Conservation (phyloP, 805 yeast species). For the Yarrowia sp. region DNA sequence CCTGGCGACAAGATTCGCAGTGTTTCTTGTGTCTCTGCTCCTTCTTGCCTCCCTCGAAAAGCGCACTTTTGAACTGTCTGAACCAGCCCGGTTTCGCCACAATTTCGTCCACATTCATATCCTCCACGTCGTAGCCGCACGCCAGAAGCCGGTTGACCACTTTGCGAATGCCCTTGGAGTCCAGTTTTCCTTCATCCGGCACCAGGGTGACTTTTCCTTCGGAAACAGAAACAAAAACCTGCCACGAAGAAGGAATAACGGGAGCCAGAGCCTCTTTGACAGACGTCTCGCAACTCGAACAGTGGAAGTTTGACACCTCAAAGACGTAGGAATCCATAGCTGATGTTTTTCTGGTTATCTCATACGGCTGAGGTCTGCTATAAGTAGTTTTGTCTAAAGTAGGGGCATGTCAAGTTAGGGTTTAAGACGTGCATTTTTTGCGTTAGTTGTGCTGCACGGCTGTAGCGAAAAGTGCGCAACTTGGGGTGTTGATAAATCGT, state of each 20-base stretch:
- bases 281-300: constrained; percentile 8
- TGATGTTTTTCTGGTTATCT: too few relatives aligned
- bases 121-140: constrained; percentile 25
- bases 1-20: constrained; percentile 4
- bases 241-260: constrained; percentile 15
- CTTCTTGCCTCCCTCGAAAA: neutral
- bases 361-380: neutral
- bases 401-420: neutral
- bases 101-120: constrained; percentile 35
- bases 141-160: neutral
- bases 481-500: neutral
- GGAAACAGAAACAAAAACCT: constrained; percentile 6
- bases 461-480: constrained; percentile 21
- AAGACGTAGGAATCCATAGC: constrained; percentile 8
- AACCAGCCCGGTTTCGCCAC: constrained; percentile 23
- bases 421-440: neutral
- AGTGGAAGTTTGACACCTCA: constrained; percentile 9
- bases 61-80: constrained; percentile 7
- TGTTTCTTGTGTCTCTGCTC: constrained; percentile 6
- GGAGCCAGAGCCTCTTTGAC: constrained; percentile 7
- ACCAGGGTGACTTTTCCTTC: constrained; percentile 20
- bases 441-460: constrained; percentile 20
- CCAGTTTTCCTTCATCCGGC: constrained; percentile 7
- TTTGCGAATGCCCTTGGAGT: neutral
- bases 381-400: neutral